Conservation (phyloP, 495 filamentous ascomycete species). For the Penicillium salamii region DNA sequence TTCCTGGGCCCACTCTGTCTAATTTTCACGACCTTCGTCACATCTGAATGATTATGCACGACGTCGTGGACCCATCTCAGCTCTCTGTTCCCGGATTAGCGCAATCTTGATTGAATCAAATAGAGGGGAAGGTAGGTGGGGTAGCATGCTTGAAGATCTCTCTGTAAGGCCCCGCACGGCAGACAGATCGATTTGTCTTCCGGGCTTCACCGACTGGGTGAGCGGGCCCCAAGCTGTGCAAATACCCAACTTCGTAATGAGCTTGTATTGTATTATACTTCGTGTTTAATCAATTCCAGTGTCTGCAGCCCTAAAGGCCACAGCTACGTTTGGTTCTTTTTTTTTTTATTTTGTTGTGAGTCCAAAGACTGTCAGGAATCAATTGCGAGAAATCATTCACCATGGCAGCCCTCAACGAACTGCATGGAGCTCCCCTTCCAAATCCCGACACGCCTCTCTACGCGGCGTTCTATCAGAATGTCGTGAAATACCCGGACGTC, state of each 20-base stretch:
- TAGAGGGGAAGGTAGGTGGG: background rate
- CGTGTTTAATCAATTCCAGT: background rate
- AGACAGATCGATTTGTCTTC: no score
- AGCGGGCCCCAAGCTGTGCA: background rate
- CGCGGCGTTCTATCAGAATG: constrained; percentile 9
- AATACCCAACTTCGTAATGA: background rate
- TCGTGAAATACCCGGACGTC: constrained; percentile 1
- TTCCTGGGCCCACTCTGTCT: no score
- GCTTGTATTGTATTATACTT: background rate
- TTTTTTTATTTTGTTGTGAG: background rate
- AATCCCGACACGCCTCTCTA: background rate
- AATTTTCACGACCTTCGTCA: no score
- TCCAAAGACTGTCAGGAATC: background rate
- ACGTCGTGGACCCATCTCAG: background rate
- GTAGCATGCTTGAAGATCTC: no score
- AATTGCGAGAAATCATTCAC: background rate
- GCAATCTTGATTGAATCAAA: background rate
- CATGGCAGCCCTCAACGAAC: constrained; percentile 12
- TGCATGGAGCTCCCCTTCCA: constrained; percentile 8
- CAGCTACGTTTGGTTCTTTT: background rate
- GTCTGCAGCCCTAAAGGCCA: no score
- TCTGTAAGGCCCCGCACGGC: no score
- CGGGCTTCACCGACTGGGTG: no score
- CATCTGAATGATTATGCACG: no score
- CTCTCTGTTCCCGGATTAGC: background rate